These are phyloP conservation scores for Lojkania enalia DNA, from an alignment of 2,329 filamentous ascomycete species.

Conservation along the genomic window DNA sequence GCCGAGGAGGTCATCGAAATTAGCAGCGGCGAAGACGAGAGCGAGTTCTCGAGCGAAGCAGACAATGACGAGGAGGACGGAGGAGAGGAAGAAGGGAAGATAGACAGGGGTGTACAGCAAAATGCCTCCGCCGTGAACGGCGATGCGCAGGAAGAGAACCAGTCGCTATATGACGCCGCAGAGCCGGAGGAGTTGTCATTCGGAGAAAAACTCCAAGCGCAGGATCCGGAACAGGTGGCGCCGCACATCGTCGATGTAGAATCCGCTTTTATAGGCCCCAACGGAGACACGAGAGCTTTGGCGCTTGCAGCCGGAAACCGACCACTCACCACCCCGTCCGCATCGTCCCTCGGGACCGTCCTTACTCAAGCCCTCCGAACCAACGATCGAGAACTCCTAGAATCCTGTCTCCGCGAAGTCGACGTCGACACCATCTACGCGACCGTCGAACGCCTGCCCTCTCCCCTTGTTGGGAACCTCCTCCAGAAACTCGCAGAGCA, in stretches of 20 bases:
- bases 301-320: constrained; percentile 48
- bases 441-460: constrained; percentile 89
- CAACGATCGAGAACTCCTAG: constrained; percentile 85
- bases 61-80: constrained; percentile 30
- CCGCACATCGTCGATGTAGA: constrained; percentile 71
- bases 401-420: constrained; percentile 84
- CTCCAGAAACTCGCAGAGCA: constrained; percentile 84
- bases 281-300: constrained; percentile 51
- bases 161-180: constrained; percentile 38
- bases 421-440: constrained; percentile 78
- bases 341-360: constrained; percentile 86
- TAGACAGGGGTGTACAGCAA: no score
- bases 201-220: constrained; percentile 77
- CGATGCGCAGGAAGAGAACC: constrained; percentile 35
- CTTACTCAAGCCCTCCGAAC: constrained; percentile 90
- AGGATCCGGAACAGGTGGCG: constrained; percentile 59
- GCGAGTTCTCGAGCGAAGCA: constrained; percentile 38
- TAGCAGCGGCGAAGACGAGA: constrained; percentile 50
- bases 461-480: constrained; percentile 75
- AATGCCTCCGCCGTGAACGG: constrained; percentile 25
- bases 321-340: constrained; percentile 64
- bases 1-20: constrained; percentile 50
- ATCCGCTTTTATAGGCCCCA: constrained; percentile 53
- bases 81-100: constrained; percentile 29
- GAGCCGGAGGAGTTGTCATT: constrained; percentile 70